phyloP scores from a whole-genome alignment of 2,329 filamentous ascomycete species.

The Diplocarpon mali region DNA sequence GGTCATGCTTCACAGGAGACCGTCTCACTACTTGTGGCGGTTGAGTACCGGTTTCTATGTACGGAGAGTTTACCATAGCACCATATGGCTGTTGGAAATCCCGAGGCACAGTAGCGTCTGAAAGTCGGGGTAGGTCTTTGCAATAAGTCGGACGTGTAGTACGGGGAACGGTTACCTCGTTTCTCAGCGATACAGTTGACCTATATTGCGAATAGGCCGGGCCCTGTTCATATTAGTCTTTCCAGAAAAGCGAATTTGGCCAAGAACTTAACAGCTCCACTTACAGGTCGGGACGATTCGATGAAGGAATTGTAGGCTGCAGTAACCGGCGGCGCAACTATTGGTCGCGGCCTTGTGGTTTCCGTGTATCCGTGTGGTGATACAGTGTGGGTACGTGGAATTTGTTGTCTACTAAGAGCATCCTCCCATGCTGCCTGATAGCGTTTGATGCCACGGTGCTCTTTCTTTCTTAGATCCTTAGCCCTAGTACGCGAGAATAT shows the following conservation, averaged over 20 bases:
- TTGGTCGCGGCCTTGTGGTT: neutral
- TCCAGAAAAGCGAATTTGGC: neutral
- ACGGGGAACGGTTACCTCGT: slow-evolving; percentile 21
- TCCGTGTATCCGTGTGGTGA: neutral
- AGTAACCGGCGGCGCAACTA: neutral
- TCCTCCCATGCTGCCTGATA: slow-evolving; percentile 29
- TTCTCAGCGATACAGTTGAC: slow-evolving; percentile 11
- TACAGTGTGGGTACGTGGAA: neutral
- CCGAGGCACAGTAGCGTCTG: slow-evolving; percentile 7
- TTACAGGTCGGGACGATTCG: slow-evolving; percentile 5
- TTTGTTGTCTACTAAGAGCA: slow-evolving; percentile 21
- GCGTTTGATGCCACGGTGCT: slow-evolving; percentile 25
- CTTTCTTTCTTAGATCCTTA: slow-evolving; percentile 13
- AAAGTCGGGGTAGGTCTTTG: slow-evolving; percentile 10
- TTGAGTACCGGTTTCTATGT: slow-evolving; percentile 13
- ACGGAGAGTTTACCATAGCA: slow-evolving; percentile 4
- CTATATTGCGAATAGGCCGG: slow-evolving; percentile 13
- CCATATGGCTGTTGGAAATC: slow-evolving; percentile 11
- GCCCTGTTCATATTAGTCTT: slow-evolving; percentile 17
- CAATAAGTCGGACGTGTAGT: slow-evolving; percentile 17
- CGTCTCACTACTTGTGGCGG: slow-evolving; percentile 24
- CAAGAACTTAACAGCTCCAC: neutral
- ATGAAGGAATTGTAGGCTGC: neutral
- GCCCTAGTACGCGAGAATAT: slow-evolving; percentile 17
- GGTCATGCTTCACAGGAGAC: slow-evolving; percentile 18